Evolutionary conservation across 805 yeast species (phyloP), one percentile per base, ranked within the genome.

Genomic region (Helenozyma baotianmanensis): DNA sequence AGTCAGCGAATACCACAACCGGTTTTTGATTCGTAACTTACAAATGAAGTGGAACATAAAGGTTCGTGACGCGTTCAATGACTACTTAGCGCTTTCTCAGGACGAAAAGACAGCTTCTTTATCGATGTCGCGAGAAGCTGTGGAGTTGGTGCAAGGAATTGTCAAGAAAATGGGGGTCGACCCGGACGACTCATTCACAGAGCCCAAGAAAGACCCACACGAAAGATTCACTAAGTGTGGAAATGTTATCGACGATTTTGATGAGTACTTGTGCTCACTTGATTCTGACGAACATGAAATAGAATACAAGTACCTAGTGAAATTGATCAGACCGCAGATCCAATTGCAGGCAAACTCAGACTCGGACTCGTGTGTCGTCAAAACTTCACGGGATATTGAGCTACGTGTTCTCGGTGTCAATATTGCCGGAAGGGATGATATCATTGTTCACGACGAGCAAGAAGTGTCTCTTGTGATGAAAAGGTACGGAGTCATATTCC

Each of bases 321-420:
- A 78, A 38, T 64, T 90, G 25, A 63, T 82, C 5, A 75, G 86
- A 17, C 96, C 97, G 0, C 96, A 90, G 54, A 75, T 88, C 30
- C 97, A 89, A 52, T 48, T 76, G 15, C 60, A 65, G 9, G 67
- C 76, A 13, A 68, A 68, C 11, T 55, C 58, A 13, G 74, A 69
- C 29, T 65, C 63, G 1, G 58, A 69, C 9, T 60, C 74, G 1
- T 73, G 79, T 36, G 65, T 74, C 5, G 50, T 79, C 21, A 45
- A 78, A 2, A 63, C 79, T 3, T 72, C 83, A 0, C 70, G 72
- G 41, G 83, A 79, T 45, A 64, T 80, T 34, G 82, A 78, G 37
- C 50, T 74, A 38, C 72, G 80, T 32, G 64, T 75, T 6, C 56
- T 78, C 15, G 46, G 60, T 1, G 58, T 74, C 3, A 64, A 66